Conservation (phyloP, 345 rosid species). For the Erysimum cheiranthoides region DNA sequence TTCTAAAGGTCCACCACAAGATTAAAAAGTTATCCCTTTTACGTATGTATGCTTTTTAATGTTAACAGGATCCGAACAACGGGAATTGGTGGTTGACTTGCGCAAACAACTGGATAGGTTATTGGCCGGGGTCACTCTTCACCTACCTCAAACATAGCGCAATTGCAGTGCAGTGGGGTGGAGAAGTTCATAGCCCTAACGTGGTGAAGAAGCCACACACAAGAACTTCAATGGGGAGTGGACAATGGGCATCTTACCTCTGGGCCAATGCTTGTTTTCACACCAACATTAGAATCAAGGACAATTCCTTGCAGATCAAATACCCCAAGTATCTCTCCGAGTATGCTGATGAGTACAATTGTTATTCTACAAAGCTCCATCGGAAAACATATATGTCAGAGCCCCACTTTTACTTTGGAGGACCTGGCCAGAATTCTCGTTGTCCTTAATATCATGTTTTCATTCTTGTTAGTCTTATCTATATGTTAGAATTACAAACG, state of each 20-base stretch:
- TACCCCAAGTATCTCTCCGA: conserved; percentile 48
- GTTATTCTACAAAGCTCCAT: conserved; percentile 47
- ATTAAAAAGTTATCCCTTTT: not conserved
- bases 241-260: conserved; percentile 30
- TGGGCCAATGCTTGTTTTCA: conserved; percentile 44
- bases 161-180: conserved; percentile 61
- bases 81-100: conserved; percentile 58
- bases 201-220: conserved; percentile 60
- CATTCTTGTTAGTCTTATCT: no score
- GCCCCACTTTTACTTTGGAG: conserved; percentile 56
- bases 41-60: not conserved
- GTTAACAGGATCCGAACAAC: conserved; percentile 49
- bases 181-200: conserved; percentile 57
- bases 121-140: conserved; percentile 55
- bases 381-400: conserved; percentile 29
- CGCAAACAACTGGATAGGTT: conserved; percentile 35
- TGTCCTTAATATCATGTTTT: conserved; percentile 40
- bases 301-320: conserved; percentile 46
- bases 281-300: conserved; percentile 48
- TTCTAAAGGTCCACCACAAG: not conserved
- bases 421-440: conserved; percentile 49
- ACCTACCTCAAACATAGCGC: conserved; percentile 45
- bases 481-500: no score
- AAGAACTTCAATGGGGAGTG: conserved; percentile 64
- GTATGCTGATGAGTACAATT: conserved; percentile 38